Conservation (phyloP, 2,329 filamentous ascomycete genomes). For the Colletotrichum sp. region DNA sequence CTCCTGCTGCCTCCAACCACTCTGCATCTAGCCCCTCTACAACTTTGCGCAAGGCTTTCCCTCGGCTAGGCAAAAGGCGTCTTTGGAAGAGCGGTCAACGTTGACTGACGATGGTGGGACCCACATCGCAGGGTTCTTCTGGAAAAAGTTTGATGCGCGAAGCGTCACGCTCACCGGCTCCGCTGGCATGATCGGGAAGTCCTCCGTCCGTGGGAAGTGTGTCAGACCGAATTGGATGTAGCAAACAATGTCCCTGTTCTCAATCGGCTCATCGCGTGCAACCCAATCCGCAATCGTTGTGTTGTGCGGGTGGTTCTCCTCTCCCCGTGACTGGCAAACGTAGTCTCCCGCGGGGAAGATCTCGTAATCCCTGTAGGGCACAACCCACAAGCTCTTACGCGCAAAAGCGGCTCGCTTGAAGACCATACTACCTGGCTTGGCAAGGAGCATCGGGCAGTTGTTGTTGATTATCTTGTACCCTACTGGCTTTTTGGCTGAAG, state of each 20-base stretch:
- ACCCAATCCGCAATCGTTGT: constrained; percentile 38
- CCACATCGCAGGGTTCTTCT: constrained; percentile 51
- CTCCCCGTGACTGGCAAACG: not conserved
- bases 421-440: constrained; percentile 2
- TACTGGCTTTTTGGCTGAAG: constrained; percentile 44
- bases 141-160: constrained; percentile 56
- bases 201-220: constrained; percentile 59
- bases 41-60: not conserved
- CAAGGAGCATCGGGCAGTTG: constrained; percentile 4
- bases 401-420: constrained; percentile 4
- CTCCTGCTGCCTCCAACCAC: not conserved
- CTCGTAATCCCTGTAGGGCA: not conserved
- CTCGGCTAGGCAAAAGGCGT: not conserved
- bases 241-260: constrained; percentile 61
- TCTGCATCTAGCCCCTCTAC: not conserved
- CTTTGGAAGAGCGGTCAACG: not conserved
- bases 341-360: constrained; percentile 2
- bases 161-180: constrained; percentile 57
- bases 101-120: constrained; percentile 20
- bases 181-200: constrained; percentile 64
- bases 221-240: constrained; percentile 62
- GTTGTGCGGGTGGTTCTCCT: constrained; percentile 46
- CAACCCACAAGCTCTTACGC: not conserved
- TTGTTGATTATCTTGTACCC: constrained; percentile 16
- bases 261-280: constrained; percentile 48